phyloP scores from a whole-genome alignment of 2,329 filamentous ascomycete species.

The Allantophomopsis lycopodina region DNA sequence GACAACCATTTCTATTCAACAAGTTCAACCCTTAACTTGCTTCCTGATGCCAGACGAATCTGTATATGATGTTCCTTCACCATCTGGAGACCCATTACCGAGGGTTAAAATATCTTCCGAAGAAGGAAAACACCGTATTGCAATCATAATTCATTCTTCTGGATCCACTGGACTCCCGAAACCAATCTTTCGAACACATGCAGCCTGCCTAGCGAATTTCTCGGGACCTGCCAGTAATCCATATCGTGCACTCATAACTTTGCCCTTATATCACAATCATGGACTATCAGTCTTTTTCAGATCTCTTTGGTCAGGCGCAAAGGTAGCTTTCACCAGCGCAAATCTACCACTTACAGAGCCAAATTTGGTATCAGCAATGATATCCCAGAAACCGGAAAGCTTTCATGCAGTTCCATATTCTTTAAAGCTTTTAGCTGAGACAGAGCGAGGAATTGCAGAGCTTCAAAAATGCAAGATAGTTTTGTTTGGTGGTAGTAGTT shows the following conservation, averaged over 20 bases:
- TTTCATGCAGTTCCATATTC: slow-evolving; percentile 51
- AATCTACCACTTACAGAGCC: slow-evolving; percentile 36
- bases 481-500: slow-evolving; percentile 41
- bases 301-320: slow-evolving; percentile 33
- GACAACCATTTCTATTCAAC: slow-evolving; percentile 1
- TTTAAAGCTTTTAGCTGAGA: slow-evolving; percentile 47
- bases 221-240: slow-evolving; percentile 3
- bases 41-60: slow-evolving; percentile 4
- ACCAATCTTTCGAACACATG: slow-evolving; percentile 39
- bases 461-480: slow-evolving; percentile 34
- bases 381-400: slow-evolving; percentile 30
- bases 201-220: slow-evolving; percentile 22
- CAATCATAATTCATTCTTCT: slow-evolving; percentile 16
- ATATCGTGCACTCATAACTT: slow-evolving; percentile 33
- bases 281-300: slow-evolving; percentile 40
- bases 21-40: slow-evolving; percentile 1
- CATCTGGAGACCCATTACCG: slow-evolving; percentile 15
- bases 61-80: not conserved
- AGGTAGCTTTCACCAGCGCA: slow-evolving; percentile 38
- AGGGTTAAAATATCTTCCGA: slow-evolving; percentile 4
- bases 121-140: slow-evolving; percentile 9
- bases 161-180: slow-evolving; percentile 49
- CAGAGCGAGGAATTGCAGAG: slow-evolving; percentile 33
- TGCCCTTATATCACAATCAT: slow-evolving; percentile 46
- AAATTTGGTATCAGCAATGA: slow-evolving; percentile 30